Percentiles rank a stretch among this genome's conserved stretches.
Evolutionary conservation across 192 early-diverging fungal species (phyloP).

Genomic region (Coemansia sp.): DNA sequence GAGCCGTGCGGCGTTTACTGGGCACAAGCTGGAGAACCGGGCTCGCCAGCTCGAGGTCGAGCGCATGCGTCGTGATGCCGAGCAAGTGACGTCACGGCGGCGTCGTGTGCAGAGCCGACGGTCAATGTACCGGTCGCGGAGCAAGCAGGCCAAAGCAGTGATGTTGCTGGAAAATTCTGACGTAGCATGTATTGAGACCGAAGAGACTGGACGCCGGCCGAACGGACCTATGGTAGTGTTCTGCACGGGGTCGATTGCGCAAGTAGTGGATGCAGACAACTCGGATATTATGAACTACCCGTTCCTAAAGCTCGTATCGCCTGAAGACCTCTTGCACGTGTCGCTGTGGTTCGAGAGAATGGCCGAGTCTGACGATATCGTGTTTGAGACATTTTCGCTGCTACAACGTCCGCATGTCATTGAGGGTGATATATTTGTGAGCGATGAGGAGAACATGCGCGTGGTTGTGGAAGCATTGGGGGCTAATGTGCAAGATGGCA

Average conservation of each 20-base stretch:
- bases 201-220: constrained; percentile 11
- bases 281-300: constrained; percentile 35
- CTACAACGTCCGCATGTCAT: constrained; percentile 39
- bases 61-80: not conserved
- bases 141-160: not conserved
- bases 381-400: constrained; percentile 42
- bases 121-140: not conserved
- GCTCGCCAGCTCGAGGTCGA: not conserved
- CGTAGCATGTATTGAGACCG: constrained; percentile 2
- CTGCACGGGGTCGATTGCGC: constrained; percentile 37
- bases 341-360: constrained; percentile 38
- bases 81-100: not conserved
- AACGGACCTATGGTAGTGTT: constrained; percentile 43
- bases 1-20: not conserved
- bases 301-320: constrained; percentile 44
- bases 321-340: constrained; percentile 34
- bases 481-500: constrained; percentile 43
- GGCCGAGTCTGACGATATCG: constrained; percentile 26
- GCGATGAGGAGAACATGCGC: constrained; percentile 29
- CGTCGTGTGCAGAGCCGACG: not conserved
- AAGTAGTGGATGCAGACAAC: constrained; percentile 38
- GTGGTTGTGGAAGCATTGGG: constrained; percentile 45
- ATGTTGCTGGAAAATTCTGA: not conserved
- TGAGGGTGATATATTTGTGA: constrained; percentile 36
- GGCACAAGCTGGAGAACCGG: not conserved